Conservation (phyloP, 1,284 basidiomycete genomes). For the Ustilago hordei region DNA sequence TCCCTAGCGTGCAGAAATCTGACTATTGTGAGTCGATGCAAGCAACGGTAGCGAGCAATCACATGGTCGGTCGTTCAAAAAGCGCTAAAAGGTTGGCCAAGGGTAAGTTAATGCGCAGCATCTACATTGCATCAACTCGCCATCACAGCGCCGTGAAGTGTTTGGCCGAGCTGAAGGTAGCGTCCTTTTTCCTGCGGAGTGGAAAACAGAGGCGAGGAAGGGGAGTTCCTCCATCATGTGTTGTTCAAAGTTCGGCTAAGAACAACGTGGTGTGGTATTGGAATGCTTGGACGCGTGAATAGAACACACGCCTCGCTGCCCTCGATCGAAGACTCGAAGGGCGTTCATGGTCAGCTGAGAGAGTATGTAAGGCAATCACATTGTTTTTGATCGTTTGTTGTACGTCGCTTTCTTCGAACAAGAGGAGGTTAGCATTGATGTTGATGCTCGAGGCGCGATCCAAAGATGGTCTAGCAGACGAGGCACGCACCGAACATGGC, state of each 20-base stretch:
- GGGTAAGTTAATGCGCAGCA: background rate
- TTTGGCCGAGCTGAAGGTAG: conserved; percentile 4
- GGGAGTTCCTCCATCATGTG: background rate
- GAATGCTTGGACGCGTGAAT: conserved; percentile 3
- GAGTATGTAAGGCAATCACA: background rate
- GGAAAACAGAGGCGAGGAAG: background rate
- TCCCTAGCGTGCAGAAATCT: no score
- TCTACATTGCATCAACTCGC: background rate
- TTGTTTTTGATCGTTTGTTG: background rate
- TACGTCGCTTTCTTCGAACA: conserved; percentile 1
- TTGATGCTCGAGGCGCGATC: background rate
- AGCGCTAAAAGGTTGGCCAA: background rate
- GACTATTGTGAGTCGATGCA: background rate
- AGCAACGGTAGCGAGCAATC: background rate
- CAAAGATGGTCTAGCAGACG: background rate
- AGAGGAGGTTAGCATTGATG: no score
- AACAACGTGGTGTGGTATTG: background rate
- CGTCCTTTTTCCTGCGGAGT: background rate
- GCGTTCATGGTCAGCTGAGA: background rate
- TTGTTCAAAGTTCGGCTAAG: conserved; percentile 3
- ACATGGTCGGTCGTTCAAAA: background rate
- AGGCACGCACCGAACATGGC: background rate
- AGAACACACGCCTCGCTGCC: background rate
- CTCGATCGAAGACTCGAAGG: background rate
- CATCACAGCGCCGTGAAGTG: background rate